Percentiles rank a stretch among this genome's conserved stretches.
Conservation (phyloP, 306 rosid species). For the Medicago truncatula region MtrunA17r5.0-ANR NC_053044.1:46656501-46657000, state of each 20-base stretch:
- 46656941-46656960: constrained; percentile 78
- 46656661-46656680: constrained; percentile 77
- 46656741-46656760: constrained; percentile 74
- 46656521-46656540: neutral
- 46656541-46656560: neutral
- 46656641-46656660: constrained; percentile 79
- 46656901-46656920: constrained; percentile 89
- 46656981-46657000: constrained; percentile 75
- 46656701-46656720: constrained; percentile 88
- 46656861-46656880: neutral
- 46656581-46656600: constrained; percentile 82
- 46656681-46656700: constrained; percentile 78
- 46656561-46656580: constrained; percentile 91
- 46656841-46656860: neutral
- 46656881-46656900: neutral
- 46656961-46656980: constrained; percentile 74
- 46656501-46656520: neutral
- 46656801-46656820: neutral
- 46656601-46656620: constrained; percentile 84
- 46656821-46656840: neutral
- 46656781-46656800: neutral
- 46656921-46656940: constrained; percentile 89
- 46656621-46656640: constrained; percentile 74
- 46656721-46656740: constrained; percentile 74
- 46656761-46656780: neutral